Evolutionary conservation across 164 flowering plant species (phyloP), one percentile per base, ranked within the genome.

Genomic region (Piper betle): DNA sequence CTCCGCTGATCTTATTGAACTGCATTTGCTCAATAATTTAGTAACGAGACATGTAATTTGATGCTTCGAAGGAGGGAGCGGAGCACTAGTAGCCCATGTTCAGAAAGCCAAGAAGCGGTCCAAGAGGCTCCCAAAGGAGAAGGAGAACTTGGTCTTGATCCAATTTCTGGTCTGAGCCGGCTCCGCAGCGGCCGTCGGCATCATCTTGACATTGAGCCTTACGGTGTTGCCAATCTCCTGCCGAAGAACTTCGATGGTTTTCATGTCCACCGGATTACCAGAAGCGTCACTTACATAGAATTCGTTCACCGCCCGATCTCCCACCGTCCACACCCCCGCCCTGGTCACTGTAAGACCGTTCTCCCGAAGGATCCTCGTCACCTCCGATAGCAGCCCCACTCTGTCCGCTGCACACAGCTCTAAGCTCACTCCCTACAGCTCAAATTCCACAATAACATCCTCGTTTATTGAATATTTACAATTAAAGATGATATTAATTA

Each of bases 321-420:
- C 88, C 0, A 75, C 62, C 5, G 94, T 87, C 40, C 82, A 58
- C 6, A 87, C 85, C 0, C 82, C 94, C 4, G 90, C 94, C 63
- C 94, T 76, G 53, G 77, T 64, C 1, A 87, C 88, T 1, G 85
- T 69, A 39, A 84, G 68, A 17, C 94, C 88, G 56, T 84, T 70
- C 72, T 84, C 94, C 52, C 88, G 68, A 11, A 84, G 73, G 33
- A 87, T 68, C 62, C 94, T 78, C 5, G 94, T 87, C n/a, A 87
- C 84, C 58, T 87, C 90, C 0, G 90, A 84, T 37, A 84, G 82
- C 63, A 87, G 68, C 0, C 94, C 94, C 10, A 84, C 82, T 64
- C 80, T 78, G 58, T 84, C 90, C 71, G 78, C 78, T 63, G 86
- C 90, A 64, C 88, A 82, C 0, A 84, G 75, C 74, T 84, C 86